Conservation (phyloP, 2,329 filamentous ascomycete species). For the Chrysosporium keratinophilum region DNA sequence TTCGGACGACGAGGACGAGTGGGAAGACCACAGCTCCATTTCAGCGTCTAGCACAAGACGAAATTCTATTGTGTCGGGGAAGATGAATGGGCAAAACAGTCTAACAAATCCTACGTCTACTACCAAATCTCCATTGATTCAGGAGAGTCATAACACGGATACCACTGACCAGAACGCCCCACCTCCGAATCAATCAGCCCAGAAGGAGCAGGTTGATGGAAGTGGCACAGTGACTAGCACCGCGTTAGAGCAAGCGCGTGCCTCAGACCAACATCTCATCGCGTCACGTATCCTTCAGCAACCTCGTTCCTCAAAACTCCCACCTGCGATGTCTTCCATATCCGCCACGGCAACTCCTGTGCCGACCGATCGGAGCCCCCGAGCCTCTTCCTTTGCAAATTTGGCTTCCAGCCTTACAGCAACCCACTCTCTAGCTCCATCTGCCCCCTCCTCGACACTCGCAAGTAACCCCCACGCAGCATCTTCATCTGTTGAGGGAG, state of each 20-base stretch:
- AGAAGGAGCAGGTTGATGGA: not conserved
- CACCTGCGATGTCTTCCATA: constrained; percentile 41
- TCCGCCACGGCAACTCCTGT: constrained; percentile 36
- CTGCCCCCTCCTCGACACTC: constrained; percentile 23
- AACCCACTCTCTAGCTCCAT: constrained; percentile 23
- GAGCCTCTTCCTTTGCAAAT: constrained; percentile 30
- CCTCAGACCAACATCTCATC: constrained; percentile 5
- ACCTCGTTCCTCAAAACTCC: constrained; percentile 35
- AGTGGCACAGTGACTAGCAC: not conserved
- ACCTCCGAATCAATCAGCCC: not conserved
- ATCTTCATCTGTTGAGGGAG: constrained; percentile 41
- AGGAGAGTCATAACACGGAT: constrained; percentile 13
- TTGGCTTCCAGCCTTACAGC: constrained; percentile 26
- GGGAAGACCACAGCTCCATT: constrained; percentile 40
- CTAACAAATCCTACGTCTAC: not conserved
- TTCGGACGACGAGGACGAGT: constrained; percentile 36
- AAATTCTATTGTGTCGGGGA: constrained; percentile 31
- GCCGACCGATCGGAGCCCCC: constrained; percentile 27
- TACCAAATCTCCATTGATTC: constrained; percentile 16
- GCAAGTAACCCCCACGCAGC: constrained; percentile 28
- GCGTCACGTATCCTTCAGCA: constrained; percentile 27
- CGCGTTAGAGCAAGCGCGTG: not conserved
- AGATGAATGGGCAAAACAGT: constrained; percentile 15
- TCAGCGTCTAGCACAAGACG: constrained; percentile 40
- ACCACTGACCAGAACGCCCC: not conserved